Conservation (phyloP, 2,329 filamentous ascomycete genomes). For the Magnaporthiopsis rhizophila region DNA sequence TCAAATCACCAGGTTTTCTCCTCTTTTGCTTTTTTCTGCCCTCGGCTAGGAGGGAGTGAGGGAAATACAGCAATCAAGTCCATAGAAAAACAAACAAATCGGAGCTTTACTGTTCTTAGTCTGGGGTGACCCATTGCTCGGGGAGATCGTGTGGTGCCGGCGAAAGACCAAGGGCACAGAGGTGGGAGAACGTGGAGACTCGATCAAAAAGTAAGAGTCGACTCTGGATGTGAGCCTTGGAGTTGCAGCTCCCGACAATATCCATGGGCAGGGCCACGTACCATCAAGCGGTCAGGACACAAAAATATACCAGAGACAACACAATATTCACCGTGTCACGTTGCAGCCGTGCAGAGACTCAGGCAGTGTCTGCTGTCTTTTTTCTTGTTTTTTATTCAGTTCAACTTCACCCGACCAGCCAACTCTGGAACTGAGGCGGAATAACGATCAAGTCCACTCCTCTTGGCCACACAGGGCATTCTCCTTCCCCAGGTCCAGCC, state of each 20-base stretch:
- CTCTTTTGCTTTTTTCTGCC: constrained; percentile 1
- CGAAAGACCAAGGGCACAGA: no score
- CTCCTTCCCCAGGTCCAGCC: constrained; percentile 52
- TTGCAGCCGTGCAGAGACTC: not conserved
- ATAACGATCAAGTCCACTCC: constrained; percentile 86
- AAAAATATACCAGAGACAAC: not conserved
- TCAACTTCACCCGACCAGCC: not conserved
- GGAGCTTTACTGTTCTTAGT: not conserved
- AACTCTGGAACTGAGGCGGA: constrained; percentile 36
- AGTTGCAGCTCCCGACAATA: no score
- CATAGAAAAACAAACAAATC: not conserved
- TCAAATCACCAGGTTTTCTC: not conserved
- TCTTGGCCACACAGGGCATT: constrained; percentile 94
- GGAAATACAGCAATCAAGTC: not conserved
- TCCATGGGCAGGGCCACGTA: not conserved
- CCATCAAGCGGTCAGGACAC: not conserved
- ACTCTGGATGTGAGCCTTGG: no score
- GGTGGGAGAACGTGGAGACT: no score
- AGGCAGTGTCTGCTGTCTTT: not conserved
- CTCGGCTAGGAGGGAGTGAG: not conserved
- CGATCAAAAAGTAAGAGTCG: no score
- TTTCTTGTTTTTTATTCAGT: not conserved
- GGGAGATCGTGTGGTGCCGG: no score
- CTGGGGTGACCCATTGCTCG: not conserved
- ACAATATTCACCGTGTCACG: not conserved